Evolutionary conservation across 495 filamentous ascomycete species (phyloP), one percentile per base, ranked within the genome.

Genomic region (Penicillium goetzii): DNA sequence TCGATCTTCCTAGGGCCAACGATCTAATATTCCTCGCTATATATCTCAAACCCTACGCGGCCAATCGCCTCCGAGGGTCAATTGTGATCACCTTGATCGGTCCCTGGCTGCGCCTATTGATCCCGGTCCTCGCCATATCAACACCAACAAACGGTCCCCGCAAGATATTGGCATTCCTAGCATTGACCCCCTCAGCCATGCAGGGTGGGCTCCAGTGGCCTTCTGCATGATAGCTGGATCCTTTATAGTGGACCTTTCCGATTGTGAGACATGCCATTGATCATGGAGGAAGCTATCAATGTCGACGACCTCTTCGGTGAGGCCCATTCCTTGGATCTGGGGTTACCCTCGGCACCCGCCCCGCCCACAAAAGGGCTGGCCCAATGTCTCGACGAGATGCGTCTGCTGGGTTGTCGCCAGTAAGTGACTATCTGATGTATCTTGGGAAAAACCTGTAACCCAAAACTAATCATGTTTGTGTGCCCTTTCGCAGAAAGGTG

Each of bases 261-360:
- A 53, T 17, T 38, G 17, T 9, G 58, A 71, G 23, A 0, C 38
- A 80, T 80, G 74, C 77, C 74, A 56, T 68, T 83, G 67, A 85
- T 82, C 54, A 91, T 91, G 89, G 89, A 91, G 36, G 84, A 90
- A 68, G 80, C 83, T 25, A 81, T 90, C 61, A 86, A 89, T 62
- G 80, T 87, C 60, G 87, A 90, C 59, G 89, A 92, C 74, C 83
- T 97, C 32, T 93, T 92, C 72, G 90, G 89, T 26, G 91, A 93
- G 75, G 78, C 83, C 50, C 81, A 83, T 64, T 73, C 79, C 40
- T 69, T 81, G 41, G 78, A 75, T 56, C 59, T 81, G 71, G 81
- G 80, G 47, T 76, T 94, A 63, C 77, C 81, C 26, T 67, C 86
- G 28, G 77, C 85, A 23, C 72, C 79, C 11, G 55, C 55, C 23